Conservation (phyloP, 2,329 filamentous ascomycete genomes). For the Trichoderma lentiforme region DNA sequence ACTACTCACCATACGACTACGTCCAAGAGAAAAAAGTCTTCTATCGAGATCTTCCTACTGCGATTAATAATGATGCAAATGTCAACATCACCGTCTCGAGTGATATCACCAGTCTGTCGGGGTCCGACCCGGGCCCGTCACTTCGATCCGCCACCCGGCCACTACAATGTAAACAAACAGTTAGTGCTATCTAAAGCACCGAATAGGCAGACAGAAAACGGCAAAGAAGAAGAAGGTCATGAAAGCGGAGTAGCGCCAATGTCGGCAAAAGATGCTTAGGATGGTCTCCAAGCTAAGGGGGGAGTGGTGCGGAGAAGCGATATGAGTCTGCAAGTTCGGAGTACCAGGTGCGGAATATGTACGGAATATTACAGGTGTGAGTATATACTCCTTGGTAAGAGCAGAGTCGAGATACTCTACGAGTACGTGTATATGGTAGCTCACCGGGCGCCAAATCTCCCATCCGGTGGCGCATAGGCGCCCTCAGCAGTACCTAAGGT, state of each 20-base stretch:
- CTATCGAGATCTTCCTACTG: neutral
- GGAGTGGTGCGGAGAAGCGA: neutral
- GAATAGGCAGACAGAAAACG: neutral
- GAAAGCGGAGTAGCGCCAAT: neutral
- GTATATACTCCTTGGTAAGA: neutral
- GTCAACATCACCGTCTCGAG: neutral
- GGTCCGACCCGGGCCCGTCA: conserved; percentile 4
- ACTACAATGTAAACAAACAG: neutral
- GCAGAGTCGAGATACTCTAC: neutral
- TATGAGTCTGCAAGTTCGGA: neutral
- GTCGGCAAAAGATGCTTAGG: neutral
- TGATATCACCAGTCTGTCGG: neutral
- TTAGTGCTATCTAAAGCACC: neutral
- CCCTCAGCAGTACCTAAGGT: neutral
- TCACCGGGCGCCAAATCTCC: neutral
- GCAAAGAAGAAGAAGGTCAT: neutral
- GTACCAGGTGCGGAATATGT: neutral
- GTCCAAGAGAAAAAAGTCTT: neutral
- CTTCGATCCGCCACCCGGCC: neutral
- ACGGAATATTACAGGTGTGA: neutral
- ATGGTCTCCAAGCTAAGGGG: neutral
- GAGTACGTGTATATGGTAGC: neutral
- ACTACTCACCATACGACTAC: neutral
- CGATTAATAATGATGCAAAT: neutral
- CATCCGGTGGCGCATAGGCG: neutral